Percentiles rank a stretch among this genome's conserved stretches.
These are phyloP conservation scores for Alternaria triticimaculans DNA, from an alignment of 2,329 filamentous ascomycete genomes.

Conservation along the genomic window DNA sequence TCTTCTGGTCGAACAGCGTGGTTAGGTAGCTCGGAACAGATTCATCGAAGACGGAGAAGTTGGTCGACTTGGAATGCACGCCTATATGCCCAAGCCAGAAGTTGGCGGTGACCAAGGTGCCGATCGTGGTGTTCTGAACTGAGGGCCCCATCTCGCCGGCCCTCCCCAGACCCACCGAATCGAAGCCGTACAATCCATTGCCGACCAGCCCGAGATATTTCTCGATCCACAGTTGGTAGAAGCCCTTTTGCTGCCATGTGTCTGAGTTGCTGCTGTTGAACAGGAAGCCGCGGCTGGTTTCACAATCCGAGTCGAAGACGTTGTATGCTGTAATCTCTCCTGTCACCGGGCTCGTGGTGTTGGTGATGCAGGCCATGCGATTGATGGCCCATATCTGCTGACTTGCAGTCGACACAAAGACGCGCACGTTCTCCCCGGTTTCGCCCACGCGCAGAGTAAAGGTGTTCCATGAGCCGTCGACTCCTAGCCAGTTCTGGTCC, in stretches of 20 bases:
- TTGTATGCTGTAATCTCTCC: conserved; percentile 27
- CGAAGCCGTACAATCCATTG: conserved; percentile 70
- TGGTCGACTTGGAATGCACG: conserved; percentile 58
- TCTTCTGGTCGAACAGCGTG: conserved; percentile 60
- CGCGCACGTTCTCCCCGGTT: conserved; percentile 61
- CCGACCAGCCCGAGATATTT: conserved; percentile 63
- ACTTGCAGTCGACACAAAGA: conserved; percentile 69
- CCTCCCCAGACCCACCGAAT: conserved; percentile 52
- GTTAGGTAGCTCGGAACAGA: conserved; percentile 62
- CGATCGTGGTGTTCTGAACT: conserved; percentile 53
- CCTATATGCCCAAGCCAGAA: conserved; percentile 58
- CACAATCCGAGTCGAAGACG: conserved; percentile 53
- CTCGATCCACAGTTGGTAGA: conserved; percentile 66
- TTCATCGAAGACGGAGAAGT: conserved; percentile 60
- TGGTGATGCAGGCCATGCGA: conserved; percentile 37
- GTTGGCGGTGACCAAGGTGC: conserved; percentile 47
- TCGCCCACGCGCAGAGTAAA: conserved; percentile 66
- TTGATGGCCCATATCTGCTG: conserved; percentile 74
- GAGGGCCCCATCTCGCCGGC: conserved; percentile 50
- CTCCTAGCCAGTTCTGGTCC: conserved; percentile 48
- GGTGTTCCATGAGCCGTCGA: conserved; percentile 67
- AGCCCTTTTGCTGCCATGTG: conserved; percentile 65
- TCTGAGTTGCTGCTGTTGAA: conserved; percentile 63
- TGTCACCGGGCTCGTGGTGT: conserved; percentile 56
- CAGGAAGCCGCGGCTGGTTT: conserved; percentile 63